These are phyloP conservation scores for Porphyra umbilicalis DNA, from an alignment of 31 red algal genomes.

Conservation along the genomic window DNA sequence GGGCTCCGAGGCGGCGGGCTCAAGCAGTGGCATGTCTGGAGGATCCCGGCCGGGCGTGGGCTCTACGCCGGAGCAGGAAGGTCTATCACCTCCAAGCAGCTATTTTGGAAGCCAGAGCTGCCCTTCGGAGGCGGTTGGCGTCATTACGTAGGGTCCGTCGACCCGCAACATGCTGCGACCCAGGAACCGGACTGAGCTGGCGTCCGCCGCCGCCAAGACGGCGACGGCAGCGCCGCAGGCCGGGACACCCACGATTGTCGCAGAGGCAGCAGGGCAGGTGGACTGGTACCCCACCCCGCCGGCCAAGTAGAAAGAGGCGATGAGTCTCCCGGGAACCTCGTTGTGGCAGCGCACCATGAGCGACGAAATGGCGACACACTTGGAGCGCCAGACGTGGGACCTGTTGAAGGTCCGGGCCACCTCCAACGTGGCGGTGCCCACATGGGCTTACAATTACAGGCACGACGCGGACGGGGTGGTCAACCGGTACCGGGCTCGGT, in stretches of 20 bases:
- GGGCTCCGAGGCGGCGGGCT: not conserved
- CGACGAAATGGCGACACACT: not conserved
- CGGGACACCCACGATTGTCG: conserved; percentile 5
- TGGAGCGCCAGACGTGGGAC: not conserved
- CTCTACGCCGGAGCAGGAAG: not conserved
- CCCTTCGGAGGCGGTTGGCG: too few relatives aligned
- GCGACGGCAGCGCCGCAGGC: too few relatives aligned
- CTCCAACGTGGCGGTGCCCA: not conserved
- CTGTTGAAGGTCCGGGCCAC: not conserved
- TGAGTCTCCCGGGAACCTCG: not conserved
- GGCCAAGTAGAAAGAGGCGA: not conserved
- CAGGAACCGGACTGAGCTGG: not conserved
- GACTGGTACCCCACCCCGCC: not conserved
- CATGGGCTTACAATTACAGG: not conserved
- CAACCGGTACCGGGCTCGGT: not conserved
- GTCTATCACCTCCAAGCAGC: too few relatives aligned
- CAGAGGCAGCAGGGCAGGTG: not conserved
- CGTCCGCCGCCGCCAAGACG: not conserved
- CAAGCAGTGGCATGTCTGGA: not conserved
- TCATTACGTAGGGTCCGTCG: too few relatives aligned
- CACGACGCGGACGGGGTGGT: not conserved
- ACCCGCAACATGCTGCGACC: not conserved
- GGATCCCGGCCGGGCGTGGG: not conserved
- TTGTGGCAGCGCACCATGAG: not conserved
- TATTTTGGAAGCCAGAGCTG: too few relatives aligned